phyloP scores from a whole-genome alignment of 2,329 filamentous ascomycete genomes.

The Ophiostoma tasmaniense region DNA sequence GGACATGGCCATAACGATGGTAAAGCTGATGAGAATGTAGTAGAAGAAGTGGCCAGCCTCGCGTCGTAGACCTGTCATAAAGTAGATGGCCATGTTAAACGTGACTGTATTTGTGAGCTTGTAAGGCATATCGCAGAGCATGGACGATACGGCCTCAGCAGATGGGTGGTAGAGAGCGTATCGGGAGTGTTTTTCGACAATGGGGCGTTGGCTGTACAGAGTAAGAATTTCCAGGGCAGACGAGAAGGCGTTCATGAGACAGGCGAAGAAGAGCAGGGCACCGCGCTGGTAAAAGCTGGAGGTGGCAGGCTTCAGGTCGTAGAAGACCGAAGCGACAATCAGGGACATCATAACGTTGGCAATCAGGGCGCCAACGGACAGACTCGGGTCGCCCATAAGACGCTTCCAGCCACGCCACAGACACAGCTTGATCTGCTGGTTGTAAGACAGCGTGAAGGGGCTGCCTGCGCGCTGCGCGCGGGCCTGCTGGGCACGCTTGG shows the following conservation, averaged over 20 bases:
- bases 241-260: conserved; percentile 77
- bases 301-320: conserved; percentile 58
- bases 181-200: conserved; percentile 80
- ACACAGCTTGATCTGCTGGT: conserved; percentile 69
- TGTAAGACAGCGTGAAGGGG: conserved; percentile 72
- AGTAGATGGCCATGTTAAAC: conserved; percentile 78
- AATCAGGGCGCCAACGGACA: conserved; percentile 60
- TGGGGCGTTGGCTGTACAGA: conserved; percentile 79
- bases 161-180: conserved; percentile 88
- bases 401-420: conserved; percentile 73
- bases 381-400: conserved; percentile 64
- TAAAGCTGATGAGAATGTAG: conserved; percentile 69
- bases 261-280: conserved; percentile 77
- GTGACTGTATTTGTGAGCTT: conserved; percentile 65
- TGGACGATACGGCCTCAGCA: conserved; percentile 78
- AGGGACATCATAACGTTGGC: conserved; percentile 70
- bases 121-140: conserved; percentile 78
- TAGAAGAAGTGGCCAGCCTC: conserved; percentile 74
- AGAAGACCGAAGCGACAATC: conserved; percentile 75
- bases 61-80: conserved; percentile 73
- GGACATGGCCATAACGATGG: conserved; percentile 68
- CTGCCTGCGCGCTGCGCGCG: conserved; percentile 56
- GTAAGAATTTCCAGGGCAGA: conserved; percentile 77
- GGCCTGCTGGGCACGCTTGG: conserved; percentile 46
- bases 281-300: conserved; percentile 70